Base-by-base conservation (phyloP, 176 grass and related monocot species). In the Aechmea fasciata region DNA sequence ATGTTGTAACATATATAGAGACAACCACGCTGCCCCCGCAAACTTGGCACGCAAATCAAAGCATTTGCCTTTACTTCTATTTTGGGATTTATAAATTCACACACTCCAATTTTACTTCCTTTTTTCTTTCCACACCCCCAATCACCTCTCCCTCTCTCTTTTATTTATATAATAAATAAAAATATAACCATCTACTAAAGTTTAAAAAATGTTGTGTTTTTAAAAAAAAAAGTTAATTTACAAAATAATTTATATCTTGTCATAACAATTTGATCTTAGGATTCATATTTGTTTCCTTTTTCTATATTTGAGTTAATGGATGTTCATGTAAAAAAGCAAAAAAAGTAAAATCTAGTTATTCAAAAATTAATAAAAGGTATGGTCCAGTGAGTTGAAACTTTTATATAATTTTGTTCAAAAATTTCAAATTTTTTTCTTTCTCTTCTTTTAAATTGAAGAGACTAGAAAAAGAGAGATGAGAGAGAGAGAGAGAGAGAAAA, bases 11-110 rank as follows among this genome's bases (percentile, higher is more conserved):
- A n/a, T n/a, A 55, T 3, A n/a, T n/a, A 55, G 52, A 13, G 52
- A 15, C 6, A 55, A 3, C 15, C 15, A 55, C 11, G 11, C 3
- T n/a, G 2, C 1, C 52, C 52, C 15, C 17, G 11, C 3, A 59
- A 61, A 22, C 55, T 41, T 61, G 17, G 55, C 55, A 61, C 55
- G 55, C 55, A 22, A 61, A 61, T 61, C 55, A 61, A 61, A 61
- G 55, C 15, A 19, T 9, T 3, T 57, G 9, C 17, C 10, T 59
- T 59, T 59, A 22, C 20, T 61, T 61, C 13, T 20, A n/a, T n/a
- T 7, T 15, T 15, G 2, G 6, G 20, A 18, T 10, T 19, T 15
- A 61, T 61, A 61, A n/a, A 9, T 19, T 22, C 55, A 61, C 55
- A 18, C 22, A 23, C 22, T 23, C 22, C 22, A 23, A 23, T 23